These are phyloP conservation scores for Trypanosoma theileri DNA, from an alignment of 208 protist species.

Conservation along the genomic window DNA sequence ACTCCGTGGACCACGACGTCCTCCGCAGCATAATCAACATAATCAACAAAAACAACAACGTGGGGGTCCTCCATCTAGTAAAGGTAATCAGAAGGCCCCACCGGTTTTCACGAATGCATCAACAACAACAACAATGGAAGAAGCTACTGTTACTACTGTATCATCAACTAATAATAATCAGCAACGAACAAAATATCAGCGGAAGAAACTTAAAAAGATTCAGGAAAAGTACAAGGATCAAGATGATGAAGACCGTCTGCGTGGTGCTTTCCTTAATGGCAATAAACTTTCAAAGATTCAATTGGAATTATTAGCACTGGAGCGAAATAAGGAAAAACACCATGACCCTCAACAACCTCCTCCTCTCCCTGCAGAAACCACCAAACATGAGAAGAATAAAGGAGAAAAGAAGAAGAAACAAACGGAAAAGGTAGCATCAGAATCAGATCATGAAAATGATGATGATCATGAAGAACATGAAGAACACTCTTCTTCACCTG, in stretches of 20 bases:
- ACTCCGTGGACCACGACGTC: slow-evolving; percentile 14
- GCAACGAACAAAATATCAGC: slow-evolving; percentile 55
- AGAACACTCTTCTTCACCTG: not conserved
- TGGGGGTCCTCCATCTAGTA: too few species aligned
- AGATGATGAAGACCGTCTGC: slow-evolving; percentile 67
- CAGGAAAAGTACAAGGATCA: slow-evolving; percentile 78
- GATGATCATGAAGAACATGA: too few species aligned
- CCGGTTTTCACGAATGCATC: too few species aligned
- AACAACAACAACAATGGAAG: not conserved
- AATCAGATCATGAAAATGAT: too few species aligned
- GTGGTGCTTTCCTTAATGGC: slow-evolving; percentile 64
- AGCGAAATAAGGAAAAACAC: slow-evolving; percentile 27
- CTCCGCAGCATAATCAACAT: not conserved
- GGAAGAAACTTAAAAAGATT: slow-evolving; percentile 77
- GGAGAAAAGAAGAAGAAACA: slow-evolving; percentile 18
- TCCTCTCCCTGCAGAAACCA: slow-evolving; percentile 9
- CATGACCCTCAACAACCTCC: slow-evolving; percentile 1
- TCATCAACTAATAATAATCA: slow-evolving; percentile 2
- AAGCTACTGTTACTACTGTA: not conserved
- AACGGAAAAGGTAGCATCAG: not conserved
- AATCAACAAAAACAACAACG: slow-evolving; percentile 2
- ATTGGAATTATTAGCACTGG: slow-evolving; percentile 21
- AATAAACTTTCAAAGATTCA: slow-evolving; percentile 64
- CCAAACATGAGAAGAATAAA: slow-evolving; percentile 14
- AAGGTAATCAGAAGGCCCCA: too few species aligned